These are phyloP conservation scores for Metarhizium humberi DNA, from an alignment of 2,329 filamentous ascomycete species.

Conservation along the genomic window DNA sequence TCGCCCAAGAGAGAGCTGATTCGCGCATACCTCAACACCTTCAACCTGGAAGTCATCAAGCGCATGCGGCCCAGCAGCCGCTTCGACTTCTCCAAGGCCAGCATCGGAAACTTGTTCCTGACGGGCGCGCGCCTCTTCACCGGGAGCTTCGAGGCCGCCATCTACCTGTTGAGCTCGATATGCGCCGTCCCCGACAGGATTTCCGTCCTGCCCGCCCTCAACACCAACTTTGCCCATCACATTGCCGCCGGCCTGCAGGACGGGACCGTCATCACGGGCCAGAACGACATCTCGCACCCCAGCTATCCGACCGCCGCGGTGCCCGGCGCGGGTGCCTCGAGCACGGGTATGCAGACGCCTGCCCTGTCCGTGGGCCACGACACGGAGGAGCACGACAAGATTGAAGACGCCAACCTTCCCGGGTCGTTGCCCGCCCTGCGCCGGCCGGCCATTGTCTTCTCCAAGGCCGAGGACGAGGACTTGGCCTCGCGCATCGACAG, in stretches of 20 bases:
- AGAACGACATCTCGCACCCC: conserved; percentile 88
- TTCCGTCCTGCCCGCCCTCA: conserved; percentile 79
- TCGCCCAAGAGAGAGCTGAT: conserved; percentile 69
- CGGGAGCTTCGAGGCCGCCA: conserved; percentile 84
- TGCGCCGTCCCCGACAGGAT: conserved; percentile 73
- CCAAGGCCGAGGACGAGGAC: conserved; percentile 66
- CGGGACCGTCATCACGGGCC: conserved; percentile 73
- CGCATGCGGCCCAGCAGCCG: conserved; percentile 61
- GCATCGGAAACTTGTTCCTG: conserved; percentile 70
- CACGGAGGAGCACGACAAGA: conserved; percentile 48
- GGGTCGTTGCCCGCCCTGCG: conserved; percentile 73
- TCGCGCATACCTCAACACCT: conserved; percentile 64
- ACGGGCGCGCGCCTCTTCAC: conserved; percentile 84
- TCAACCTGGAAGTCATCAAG: conserved; percentile 73
- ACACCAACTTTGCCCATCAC: conserved; percentile 92
- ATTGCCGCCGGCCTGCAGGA: conserved; percentile 76
- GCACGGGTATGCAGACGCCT: conserved; percentile 18
- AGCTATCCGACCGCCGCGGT: conserved; percentile 48
- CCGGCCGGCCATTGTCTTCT: conserved; percentile 73
- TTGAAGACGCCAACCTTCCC: conserved; percentile 74
- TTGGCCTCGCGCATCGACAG: conserved; percentile 68
- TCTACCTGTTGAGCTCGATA: conserved; percentile 80
- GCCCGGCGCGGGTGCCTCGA: conserved; percentile 15
- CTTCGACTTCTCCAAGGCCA: conserved; percentile 70
- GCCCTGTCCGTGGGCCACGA: conserved; percentile 30